Conservation (phyloP, 345 rosid species). For the Eucalyptus paniculata region DNA sequence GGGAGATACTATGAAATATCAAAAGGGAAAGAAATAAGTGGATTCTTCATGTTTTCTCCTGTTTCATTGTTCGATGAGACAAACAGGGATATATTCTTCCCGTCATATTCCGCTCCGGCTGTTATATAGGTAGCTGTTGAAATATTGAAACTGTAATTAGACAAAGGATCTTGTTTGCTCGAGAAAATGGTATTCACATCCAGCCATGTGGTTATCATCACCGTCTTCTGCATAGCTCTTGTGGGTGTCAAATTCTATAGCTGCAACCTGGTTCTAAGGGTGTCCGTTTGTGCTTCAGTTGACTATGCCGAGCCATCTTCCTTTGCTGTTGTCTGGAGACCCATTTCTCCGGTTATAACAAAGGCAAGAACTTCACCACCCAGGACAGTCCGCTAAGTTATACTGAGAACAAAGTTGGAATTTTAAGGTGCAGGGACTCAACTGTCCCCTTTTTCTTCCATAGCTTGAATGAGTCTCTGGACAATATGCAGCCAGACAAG, state of each 20-base stretch:
- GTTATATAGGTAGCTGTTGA: not conserved
- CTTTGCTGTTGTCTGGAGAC: conserved; percentile 25
- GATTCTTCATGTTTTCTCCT: not conserved
- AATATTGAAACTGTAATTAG: conserved; percentile 5
- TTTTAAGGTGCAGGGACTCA: conserved; percentile 18
- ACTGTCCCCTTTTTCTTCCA: conserved; percentile 3
- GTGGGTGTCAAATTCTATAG: conserved; percentile 63
- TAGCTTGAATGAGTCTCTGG: conserved; percentile 15
- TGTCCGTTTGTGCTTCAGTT: conserved; percentile 17
- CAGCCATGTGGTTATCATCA: conserved; percentile 55
- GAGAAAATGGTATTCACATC: conserved; percentile 39
- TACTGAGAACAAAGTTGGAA: conserved; percentile 44
- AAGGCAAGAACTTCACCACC: conserved; percentile 78
- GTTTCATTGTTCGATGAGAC: conserved; percentile 1
- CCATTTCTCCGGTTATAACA: conserved; percentile 11
- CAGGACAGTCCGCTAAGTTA: conserved; percentile 7
- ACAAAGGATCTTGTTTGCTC: conserved; percentile 22
- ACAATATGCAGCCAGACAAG: conserved; percentile 23
- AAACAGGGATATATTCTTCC: conserved; percentile 30
- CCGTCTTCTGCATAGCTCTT: conserved; percentile 33
- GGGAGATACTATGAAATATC: conserved; percentile 48
- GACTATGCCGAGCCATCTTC: conserved; percentile 63
- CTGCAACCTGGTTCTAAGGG: conserved; percentile 17
- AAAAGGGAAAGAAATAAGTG: conserved; percentile 16
- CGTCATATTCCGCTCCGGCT: not conserved